Evolutionary conservation across 108 stramenopile species (phyloP).

Genomic region (Craspedostauros australis): DNA sequence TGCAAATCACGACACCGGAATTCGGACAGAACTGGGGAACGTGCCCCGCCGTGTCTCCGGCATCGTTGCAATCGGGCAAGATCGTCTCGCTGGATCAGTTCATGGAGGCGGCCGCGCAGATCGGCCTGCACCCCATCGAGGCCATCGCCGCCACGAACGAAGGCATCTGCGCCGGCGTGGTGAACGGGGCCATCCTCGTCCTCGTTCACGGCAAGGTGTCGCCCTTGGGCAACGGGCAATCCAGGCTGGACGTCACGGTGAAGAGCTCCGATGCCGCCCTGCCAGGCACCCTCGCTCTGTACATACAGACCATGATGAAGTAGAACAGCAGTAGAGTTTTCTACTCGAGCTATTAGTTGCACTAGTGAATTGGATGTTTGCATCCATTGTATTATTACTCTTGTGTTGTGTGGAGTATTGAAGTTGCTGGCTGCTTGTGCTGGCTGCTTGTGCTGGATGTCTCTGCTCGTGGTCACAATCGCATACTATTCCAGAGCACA

Average conservation of each 20-base stretch:
- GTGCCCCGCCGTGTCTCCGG: slow-evolving; percentile 54
- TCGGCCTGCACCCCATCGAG: slow-evolving; percentile 72
- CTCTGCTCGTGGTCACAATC: too few relatives aligned
- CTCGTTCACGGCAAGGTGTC: slow-evolving; percentile 81
- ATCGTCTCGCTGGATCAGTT: slow-evolving; percentile 39
- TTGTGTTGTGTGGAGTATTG: too few relatives aligned
- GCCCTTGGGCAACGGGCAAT: slow-evolving; percentile 34
- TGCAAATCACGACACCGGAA: slow-evolving; percentile 81
- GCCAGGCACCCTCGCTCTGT: slow-evolving; percentile 61
- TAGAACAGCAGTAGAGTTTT: too few relatives aligned
- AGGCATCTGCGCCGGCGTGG: slow-evolving; percentile 78
- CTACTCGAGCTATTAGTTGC: too few relatives aligned
- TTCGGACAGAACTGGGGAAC: slow-evolving; percentile 89
- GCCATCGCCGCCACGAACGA: slow-evolving; percentile 84
- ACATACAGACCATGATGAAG: slow-evolving; percentile 55
- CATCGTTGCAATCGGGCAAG: slow-evolving; percentile 36
- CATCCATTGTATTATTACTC: too few relatives aligned
- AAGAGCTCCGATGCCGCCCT: slow-evolving; percentile 70
- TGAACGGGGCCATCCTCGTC: slow-evolving; percentile 53
- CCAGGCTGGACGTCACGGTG: slow-evolving; percentile 68
- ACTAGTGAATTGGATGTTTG: too few relatives aligned
- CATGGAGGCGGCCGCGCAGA: slow-evolving; percentile 44
- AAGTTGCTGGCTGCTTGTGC: too few relatives aligned
- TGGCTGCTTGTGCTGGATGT: too few relatives aligned
- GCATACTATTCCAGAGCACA: too few relatives aligned